Evolutionary conservation across 2,329 filamentous ascomycete genomes (phyloP).

Genomic region (Fusarium temperatum): DNA sequence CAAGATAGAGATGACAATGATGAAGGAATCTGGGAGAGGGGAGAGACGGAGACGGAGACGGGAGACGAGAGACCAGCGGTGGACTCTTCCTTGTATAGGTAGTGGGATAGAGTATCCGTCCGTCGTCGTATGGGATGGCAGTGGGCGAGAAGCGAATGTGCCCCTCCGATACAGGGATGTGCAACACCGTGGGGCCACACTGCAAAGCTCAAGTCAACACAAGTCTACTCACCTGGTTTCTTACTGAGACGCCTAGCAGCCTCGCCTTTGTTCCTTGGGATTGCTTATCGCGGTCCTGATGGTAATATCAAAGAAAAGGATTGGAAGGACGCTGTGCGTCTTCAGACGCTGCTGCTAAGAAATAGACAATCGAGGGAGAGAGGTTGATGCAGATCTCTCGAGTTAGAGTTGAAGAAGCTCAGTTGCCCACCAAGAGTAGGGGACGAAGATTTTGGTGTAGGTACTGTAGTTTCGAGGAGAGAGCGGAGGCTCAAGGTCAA

Average conservation of each 20-base stretch:
- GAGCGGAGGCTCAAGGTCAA: slow-evolving; percentile 23
- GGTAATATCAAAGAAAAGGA: background rate
- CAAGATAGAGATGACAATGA: slow-evolving; percentile 16
- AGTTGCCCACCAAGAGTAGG: slow-evolving; percentile 29
- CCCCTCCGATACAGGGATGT: slow-evolving; percentile 43
- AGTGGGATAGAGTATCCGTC: slow-evolving; percentile 15
- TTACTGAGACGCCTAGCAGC: background rate
- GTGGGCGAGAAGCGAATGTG: slow-evolving; percentile 43
- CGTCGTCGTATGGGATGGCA: slow-evolving; percentile 9
- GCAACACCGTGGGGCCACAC: slow-evolving; percentile 40
- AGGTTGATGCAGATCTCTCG: slow-evolving; percentile 1
- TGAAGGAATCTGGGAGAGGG: slow-evolving; percentile 20
- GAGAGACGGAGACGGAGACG: slow-evolving; percentile 8
- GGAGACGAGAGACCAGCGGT: slow-evolving; percentile 35
- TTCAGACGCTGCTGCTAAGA: background rate
- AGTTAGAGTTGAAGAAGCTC: slow-evolving; percentile 32
- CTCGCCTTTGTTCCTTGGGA: background rate
- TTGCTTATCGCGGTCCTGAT: background rate
- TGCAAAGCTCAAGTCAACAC: slow-evolving; percentile 26
- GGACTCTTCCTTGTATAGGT: slow-evolving; percentile 31
- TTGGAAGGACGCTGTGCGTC: background rate
- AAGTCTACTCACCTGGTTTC: slow-evolving; percentile 23
- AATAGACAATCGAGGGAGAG: background rate
- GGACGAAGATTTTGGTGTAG: slow-evolving; percentile 27
- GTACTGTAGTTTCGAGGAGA: slow-evolving; percentile 15